phyloP scores from a whole-genome alignment of 169 alveolate species.

The Cyclospora cayetanensis region DNA sequence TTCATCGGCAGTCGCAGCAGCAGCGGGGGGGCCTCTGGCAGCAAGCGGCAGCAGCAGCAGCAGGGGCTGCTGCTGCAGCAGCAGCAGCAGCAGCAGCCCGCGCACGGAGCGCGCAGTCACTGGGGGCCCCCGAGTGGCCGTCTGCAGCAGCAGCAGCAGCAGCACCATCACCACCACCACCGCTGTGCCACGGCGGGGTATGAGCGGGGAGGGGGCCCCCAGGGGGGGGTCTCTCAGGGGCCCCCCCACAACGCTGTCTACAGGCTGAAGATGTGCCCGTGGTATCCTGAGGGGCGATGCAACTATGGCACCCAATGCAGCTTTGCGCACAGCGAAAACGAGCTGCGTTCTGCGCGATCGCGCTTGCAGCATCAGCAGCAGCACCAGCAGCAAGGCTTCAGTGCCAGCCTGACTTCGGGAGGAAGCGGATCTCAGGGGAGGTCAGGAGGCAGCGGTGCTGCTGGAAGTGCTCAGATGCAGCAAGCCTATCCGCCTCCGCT shows the following conservation, averaged over 20 bases:
- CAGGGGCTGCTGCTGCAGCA: neutral
- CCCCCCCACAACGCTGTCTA: neutral
- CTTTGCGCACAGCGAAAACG: conserved; percentile 26
- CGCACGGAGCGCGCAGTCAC: neutral
- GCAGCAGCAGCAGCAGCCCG: neutral
- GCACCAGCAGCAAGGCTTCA: neutral
- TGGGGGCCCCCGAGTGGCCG: neutral
- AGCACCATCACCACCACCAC: no score
- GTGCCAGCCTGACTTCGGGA: no score
- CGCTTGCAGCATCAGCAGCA: neutral
- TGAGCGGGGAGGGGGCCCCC: neutral
- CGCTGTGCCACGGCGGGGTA: neutral
- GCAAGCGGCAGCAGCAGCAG: neutral
- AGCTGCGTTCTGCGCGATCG: neutral
- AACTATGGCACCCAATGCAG: conserved; percentile 31
- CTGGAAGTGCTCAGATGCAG: no score
- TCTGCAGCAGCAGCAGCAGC: neutral
- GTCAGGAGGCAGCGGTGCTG: no score
- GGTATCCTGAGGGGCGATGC: conserved; percentile 14
- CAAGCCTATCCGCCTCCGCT: no score
- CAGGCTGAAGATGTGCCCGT: neutral
- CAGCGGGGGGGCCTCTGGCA: neutral
- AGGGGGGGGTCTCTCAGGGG: neutral
- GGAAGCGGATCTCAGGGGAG: no score
- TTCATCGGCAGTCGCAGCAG: neutral